Conservation (phyloP, 768 basidiomycete species). For the Amanita phalloides region DNA sequence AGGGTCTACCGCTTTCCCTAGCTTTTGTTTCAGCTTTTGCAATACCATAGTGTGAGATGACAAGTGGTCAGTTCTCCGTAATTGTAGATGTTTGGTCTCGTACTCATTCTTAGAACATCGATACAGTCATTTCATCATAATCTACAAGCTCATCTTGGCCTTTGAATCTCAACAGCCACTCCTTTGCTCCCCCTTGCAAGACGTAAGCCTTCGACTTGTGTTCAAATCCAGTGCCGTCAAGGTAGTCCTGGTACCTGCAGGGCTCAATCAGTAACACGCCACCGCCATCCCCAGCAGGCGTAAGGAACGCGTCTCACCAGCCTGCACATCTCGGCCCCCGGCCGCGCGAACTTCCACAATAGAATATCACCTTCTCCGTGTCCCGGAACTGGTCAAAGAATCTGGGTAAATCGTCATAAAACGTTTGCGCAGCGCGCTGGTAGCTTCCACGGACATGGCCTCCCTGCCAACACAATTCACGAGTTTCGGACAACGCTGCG, state of each 20-base stretch:
- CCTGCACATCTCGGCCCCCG: no score
- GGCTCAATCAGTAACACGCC: conserved; percentile 44
- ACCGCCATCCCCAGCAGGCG: no score
- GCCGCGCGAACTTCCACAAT: no score
- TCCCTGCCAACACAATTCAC: conserved; percentile 21
- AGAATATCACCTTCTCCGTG: conserved; percentile 33
- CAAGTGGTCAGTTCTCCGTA: background rate
- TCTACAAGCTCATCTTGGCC: conserved; percentile 13
- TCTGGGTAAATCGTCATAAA: conserved; percentile 30
- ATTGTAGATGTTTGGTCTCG: conserved; percentile 1
- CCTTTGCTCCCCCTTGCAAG: conserved; percentile 31
- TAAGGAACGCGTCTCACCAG: no score
- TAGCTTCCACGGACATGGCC: conserved; percentile 42
- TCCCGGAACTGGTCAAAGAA: conserved; percentile 17
- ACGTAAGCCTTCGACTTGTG: conserved; percentile 26
- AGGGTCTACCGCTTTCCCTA: background rate
- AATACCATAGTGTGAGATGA: background rate
- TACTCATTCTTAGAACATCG: conserved; percentile 1
- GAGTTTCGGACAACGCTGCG: background rate
- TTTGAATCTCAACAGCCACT: conserved; percentile 27
- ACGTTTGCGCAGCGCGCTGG: conserved; percentile 38
- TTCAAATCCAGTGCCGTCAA: background rate
- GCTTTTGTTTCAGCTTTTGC: background rate
- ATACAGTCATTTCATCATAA: no score
- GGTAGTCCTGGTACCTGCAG: no score